Base-by-base conservation (phyloP, 1,284 basidiomycete genomes). In the Heterobasidion irregulare region DNA sequence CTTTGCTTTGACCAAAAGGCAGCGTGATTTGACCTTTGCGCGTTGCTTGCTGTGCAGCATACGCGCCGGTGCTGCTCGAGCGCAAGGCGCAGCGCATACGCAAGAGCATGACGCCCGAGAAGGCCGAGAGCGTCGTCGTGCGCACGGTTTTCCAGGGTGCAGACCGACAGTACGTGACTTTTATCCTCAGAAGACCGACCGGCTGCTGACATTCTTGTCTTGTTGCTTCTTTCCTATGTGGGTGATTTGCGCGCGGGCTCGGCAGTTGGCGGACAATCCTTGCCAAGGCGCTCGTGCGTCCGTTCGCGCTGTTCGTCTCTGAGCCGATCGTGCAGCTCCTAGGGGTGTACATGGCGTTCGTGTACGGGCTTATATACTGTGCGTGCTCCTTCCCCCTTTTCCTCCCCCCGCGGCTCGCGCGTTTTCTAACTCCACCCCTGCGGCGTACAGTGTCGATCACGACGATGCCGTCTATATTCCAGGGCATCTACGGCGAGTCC, bases 351-450 rank as follows among this genome's bases (percentile, higher is more conserved):
- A 73, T 79, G 71, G 73, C 75, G 0, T 75, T 80, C 59, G 60
- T 80, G 12, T 82, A 75, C 53, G 77, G 83, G 4, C 62, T 74
- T 0, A 67, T 84, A 41, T 84, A 86, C 55, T 60, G 80, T 83
- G 61, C 65, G 79, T 67, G 3, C 19, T 43, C 19, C 26, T 26
- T 5, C 26, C 26, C 10, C 44, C 45, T n/a, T 49, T 52, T 13
- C 54, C 15, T 54, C 46, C 4, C 52, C 47, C 41, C 32, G 9
- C 16, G 18, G 2, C 47, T 47, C 9, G 33, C 46, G 47, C 44
- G 35, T 51, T 41, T 43, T 19, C 26, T 26, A 26, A 26, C 4
- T 26, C 26, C 8, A 41, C 18, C 15, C 44, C 38, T 33, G 2
- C 34, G 26, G 26, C 26, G 26, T 70, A 0, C 72, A 71, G 70